Base-by-base conservation (phyloP, 2,329 filamentous ascomycete genomes). In the Alternaria incomplexa region DNA sequence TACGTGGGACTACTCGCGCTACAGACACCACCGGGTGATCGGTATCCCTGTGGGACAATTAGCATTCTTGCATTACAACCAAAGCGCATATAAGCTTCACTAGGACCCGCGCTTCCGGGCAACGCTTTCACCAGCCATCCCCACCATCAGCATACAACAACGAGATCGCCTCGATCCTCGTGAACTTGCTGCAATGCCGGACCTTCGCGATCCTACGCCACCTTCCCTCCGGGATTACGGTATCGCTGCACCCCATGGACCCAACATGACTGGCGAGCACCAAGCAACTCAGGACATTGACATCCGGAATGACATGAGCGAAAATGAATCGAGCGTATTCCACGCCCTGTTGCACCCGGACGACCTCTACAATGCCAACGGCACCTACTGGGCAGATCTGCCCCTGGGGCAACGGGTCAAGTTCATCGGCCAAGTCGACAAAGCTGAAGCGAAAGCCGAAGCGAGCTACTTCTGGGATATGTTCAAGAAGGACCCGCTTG, bases 371-470 rank as follows among this genome's bases (percentile, higher is more conserved):
- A 92, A 91, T 59, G 81, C 86, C 58, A 88, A 94, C 20, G 95
- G 95, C 64, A 86, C 88, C 69, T 98, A 98, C 86, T 98, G 94
- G 94, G 95, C 94, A 32, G 95, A 97, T 77, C 84, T 98, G 72
- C 89, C 90, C 20, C 76, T 93, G 54, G 72, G 80, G 63, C 82
- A 95, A 83, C 90, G 92, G 66, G 78, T 92, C 74, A 84, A 85
- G 66, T 98, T 98, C 77, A 90, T 97, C 76, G 85, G 83, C 78
- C 86, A 88, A 62, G 89, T 93, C 78, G 91, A 97, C 80, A 84
- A 84, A 62, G 82, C 84, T 47, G 94, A 97, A 80, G 84, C 91
- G 56, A 85, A 82, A 69, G 84, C 85, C 57, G 95, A 98, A 82
- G 83, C 91, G 44, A 75, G 72, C 22, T 82, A 82, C 36, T 90